Percentiles rank a stretch among this genome's conserved stretches.
These are phyloP conservation scores for Monilinia fructicola DNA, from an alignment of 2,329 filamentous ascomycete species.

Conservation along the genomic window DNA sequence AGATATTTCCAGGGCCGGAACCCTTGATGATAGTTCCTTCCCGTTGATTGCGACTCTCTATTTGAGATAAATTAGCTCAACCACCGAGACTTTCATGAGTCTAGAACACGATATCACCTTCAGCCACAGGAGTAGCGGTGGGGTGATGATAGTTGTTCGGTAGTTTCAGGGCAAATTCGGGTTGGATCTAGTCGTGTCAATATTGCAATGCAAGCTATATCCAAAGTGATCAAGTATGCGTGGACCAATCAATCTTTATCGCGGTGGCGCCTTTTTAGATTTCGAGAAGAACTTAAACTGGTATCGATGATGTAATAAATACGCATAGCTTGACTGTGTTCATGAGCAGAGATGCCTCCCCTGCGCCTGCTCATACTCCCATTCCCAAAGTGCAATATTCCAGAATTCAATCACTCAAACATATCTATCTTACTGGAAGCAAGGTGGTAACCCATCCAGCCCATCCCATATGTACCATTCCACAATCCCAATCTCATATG, in stretches of 20 bases:
- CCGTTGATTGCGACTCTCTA: neutral
- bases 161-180: neutral
- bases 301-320: neutral
- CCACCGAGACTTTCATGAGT: neutral
- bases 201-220: conserved; percentile 3
- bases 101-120: neutral
- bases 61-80: neutral
- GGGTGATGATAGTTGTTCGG: neutral
- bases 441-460: neutral
- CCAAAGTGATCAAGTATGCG: neutral
- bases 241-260: neutral
- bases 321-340: neutral
- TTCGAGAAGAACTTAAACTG: neutral
- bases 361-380: neutral
- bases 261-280: neutral
- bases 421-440: neutral
- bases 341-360: conserved; percentile 2
- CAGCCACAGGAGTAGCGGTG: conserved; percentile 1
- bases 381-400: neutral
- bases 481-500: neutral
- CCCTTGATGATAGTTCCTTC: neutral
- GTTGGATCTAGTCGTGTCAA: neutral
- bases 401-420: neutral
- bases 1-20: neutral
- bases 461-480: neutral